Percentiles rank a stretch among this genome's conserved stretches.
phyloP scores from a whole-genome alignment of 2,329 filamentous ascomycete species.

The Fusarium lyarnte region DNA sequence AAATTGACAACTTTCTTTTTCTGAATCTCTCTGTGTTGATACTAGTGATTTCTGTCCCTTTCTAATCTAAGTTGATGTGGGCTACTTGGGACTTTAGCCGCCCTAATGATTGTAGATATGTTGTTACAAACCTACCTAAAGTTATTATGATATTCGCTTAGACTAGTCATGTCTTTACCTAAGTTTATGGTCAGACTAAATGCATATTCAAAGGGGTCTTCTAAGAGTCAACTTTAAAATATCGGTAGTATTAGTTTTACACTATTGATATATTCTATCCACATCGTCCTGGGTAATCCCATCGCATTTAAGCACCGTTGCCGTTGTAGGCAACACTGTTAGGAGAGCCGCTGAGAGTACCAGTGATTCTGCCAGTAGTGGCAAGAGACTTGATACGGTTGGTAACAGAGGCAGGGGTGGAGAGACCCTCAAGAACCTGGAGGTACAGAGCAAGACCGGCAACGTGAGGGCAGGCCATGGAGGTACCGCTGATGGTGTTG shows the following conservation, averaged over 20 bases:
- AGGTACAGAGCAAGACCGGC: conserved; percentile 54
- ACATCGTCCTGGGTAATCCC: too few relatives aligned
- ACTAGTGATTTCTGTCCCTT: not conserved
- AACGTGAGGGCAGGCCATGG: conserved; percentile 55
- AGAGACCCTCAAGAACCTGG: conserved; percentile 54
- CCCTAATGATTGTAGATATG: too few relatives aligned
- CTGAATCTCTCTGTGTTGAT: not conserved
- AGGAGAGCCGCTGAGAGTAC: conserved; percentile 50
- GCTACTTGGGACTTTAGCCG: too few relatives aligned
- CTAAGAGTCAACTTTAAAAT: not conserved
- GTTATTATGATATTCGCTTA: not conserved
- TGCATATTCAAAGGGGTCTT: not conserved
- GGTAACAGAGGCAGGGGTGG: conserved; percentile 56
- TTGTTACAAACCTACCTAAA: not conserved
- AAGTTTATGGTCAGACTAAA: rapidly evolving
- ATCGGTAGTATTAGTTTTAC: not conserved
- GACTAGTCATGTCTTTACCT: rapidly evolving
- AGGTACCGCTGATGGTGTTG: conserved; percentile 54
- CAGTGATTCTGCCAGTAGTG: conserved; percentile 52
- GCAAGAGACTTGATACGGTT: conserved; percentile 54
- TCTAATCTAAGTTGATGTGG: rapidly evolving
- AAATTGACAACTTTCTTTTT: not conserved
- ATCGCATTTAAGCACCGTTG: conserved; percentile 30
- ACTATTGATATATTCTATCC: not conserved
- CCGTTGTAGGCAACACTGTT: conserved; percentile 62